Evolutionary conservation across 83 land plant species (phyloP).

Genomic region (Picea abies): DNA sequence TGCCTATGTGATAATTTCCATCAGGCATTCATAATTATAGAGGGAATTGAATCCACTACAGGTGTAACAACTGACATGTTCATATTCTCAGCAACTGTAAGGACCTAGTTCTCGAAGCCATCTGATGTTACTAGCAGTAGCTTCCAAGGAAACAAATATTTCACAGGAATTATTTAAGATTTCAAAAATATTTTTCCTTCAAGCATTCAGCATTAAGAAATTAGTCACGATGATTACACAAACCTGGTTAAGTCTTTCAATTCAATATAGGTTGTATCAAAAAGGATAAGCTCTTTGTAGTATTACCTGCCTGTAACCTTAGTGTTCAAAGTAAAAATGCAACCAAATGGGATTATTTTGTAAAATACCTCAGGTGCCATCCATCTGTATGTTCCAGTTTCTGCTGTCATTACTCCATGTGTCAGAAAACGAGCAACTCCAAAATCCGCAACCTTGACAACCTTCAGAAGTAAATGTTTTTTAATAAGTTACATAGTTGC

Average conservation of each 20-base stretch:
- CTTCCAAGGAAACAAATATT: not conserved
- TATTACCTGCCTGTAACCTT: not conserved
- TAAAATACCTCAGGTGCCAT: constrained; percentile 79
- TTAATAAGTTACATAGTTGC: not conserved
- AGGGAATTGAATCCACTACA: not conserved
- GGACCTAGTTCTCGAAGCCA: not conserved
- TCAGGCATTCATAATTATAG: not conserved
- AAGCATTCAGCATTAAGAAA: not conserved
- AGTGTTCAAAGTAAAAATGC: not conserved
- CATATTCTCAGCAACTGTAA: not conserved
- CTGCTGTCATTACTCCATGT: constrained; percentile 75
- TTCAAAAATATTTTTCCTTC: not conserved
- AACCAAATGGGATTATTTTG: not conserved
- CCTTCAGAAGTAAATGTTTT: constrained; percentile 22
- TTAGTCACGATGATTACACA: not conserved
- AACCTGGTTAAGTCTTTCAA: not conserved
- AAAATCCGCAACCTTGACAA: constrained; percentile 82
- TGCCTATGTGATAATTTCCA: not conserved
- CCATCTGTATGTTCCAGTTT: constrained; percentile 86
- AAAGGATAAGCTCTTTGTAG: no score
- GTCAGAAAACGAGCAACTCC: constrained; percentile 73
- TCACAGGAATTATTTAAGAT: not conserved
- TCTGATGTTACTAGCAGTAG: not conserved
- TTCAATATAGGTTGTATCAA: no score
- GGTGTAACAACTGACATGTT: not conserved